Evolutionary conservation across 2,329 filamentous ascomycete genomes (phyloP), one percentile per base, ranked within the genome.

Genomic region (Colletotrichum musae): DNA sequence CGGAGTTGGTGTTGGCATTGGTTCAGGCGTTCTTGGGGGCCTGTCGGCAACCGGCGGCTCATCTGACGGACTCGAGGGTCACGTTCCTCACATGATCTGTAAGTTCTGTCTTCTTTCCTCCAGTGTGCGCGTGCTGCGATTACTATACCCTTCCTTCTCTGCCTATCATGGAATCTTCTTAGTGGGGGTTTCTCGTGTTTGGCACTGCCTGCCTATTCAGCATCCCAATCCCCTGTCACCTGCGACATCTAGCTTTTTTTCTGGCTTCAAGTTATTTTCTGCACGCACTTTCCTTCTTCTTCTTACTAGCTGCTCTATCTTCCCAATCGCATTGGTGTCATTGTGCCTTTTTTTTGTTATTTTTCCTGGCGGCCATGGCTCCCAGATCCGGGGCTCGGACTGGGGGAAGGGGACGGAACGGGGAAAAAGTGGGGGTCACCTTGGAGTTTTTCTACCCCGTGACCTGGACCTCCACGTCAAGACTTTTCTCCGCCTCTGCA

Each of bases 41-140:
- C 48, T 69, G 50, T 66, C 66, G 54, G 66, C 50, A 53, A 24
- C 66, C 54, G 54, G 66, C 62, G 62, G 66, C 54, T 66, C 66
- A 66, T 32, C 70, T 71, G 63, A 64, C 53, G 74, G 74, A 59
- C 70, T 79, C 54, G 82, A 86, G 50, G 80, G 79, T 75, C 85
- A 86, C 72, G 80, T 83, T 66, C 81, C 84, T 72, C 83, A 85
- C 76, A 79, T 84, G 74, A 79, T 85, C 72, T 84, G 85, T 87
- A 82, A 83, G 84, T 82, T 32, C 26, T 21, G 21, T 57, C 45
- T 47, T 18, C 47, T 65, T 53, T 52, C 13, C 68, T 12, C 28
- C 13, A 36, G 5, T 36, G 59, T 48, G n/a, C 13, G 48, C 13
- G 18, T 16, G 15, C n/a, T 16, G 16, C 10, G 18, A 18, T 32